Evolutionary conservation across 768 basidiomycete genomes (phyloP).

Genomic region (Auriscalpium orientale): DNA sequence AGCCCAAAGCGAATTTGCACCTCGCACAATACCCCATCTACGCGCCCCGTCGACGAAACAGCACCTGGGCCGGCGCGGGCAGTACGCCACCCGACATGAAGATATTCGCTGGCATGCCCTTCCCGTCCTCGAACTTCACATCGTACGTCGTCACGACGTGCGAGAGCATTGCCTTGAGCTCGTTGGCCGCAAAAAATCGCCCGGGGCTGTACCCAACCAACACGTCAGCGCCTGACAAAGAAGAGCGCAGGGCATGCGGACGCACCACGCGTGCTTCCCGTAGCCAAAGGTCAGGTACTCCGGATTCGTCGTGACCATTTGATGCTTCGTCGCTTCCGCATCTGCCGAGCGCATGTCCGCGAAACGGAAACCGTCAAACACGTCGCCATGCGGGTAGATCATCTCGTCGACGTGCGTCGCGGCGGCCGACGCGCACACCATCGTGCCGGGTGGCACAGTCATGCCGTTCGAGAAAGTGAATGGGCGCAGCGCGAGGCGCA

Average conservation of each 20-base stretch:
- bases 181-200: constrained; percentile 27
- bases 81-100: background rate
- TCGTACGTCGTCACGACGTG: constrained; percentile 26
- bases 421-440: constrained; percentile 22
- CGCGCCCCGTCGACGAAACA: too few species aligned
- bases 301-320: constrained; percentile 4
- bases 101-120: background rate
- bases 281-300: constrained; percentile 19
- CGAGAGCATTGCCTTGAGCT: constrained; percentile 29
- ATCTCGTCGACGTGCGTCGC: constrained; percentile 25
- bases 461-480: constrained; percentile 39
- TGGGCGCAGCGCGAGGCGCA: constrained; percentile 28
- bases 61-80: too few species aligned
- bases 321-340: too few species aligned
- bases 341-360: background rate
- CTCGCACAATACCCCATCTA: too few species aligned
- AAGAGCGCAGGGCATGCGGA: background rate
- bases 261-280: constrained; percentile 21
- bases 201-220: constrained; percentile 21
- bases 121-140: constrained; percentile 20
- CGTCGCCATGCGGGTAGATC: constrained; percentile 25
- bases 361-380: constrained; percentile 39
- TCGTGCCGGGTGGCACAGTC: constrained; percentile 30
- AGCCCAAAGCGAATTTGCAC: too few species aligned
- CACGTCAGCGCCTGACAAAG: background rate